Evolutionary conservation across 2,329 filamentous ascomycete species (phyloP), one percentile per base, ranked within the genome.

Genomic region (Ophiostoma quercus): DNA sequence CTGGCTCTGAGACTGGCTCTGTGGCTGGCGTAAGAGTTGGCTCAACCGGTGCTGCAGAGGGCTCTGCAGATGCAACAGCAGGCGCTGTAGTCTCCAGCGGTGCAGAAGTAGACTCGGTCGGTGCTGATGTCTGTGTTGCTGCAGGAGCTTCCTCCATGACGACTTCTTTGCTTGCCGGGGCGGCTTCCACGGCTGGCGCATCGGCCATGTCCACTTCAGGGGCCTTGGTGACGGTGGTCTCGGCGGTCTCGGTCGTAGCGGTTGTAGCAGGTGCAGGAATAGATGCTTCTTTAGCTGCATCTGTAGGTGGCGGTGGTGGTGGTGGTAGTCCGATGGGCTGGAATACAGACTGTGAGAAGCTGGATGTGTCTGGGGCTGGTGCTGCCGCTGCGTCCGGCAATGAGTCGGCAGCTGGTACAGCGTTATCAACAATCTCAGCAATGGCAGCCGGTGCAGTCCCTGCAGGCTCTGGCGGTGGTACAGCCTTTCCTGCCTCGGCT

Each of bases 331-430:
- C 60, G 25, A 73, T 71, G 8, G 72, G 72, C 41, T 70, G 22
- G 34, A 73, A 74, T 16, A 72, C 69, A 7, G 71, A 67, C 19
- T 70, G 41, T 14, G 47, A 54, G 60, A 69, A 72, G 16, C 5
- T 3, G 1, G 51, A 0, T 2, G 25, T 5, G 7, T 66, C 22
- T 29, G 67, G 16, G 5, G 22, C 43, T 66, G 57, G 4, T 57
- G 66, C 22, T 16, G 57, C 14, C 22, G 19, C 34, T 22, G 67
- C 12, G 19, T 25, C 11, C 9, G 51, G 51, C 22, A 25, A 2
- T 57, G 8, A 5, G 34, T 47, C 19, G 19, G 14, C 16, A 2
- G 43, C 16, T 8, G 7, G 25, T 29, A 29, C 25, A 29, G 25
- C 25, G 25, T 29, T 29, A 29, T 29, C 8, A 25, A 8, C 37